Conservation (phyloP, 2,329 filamentous ascomycete genomes). For the Neonectria punicea region DNA sequence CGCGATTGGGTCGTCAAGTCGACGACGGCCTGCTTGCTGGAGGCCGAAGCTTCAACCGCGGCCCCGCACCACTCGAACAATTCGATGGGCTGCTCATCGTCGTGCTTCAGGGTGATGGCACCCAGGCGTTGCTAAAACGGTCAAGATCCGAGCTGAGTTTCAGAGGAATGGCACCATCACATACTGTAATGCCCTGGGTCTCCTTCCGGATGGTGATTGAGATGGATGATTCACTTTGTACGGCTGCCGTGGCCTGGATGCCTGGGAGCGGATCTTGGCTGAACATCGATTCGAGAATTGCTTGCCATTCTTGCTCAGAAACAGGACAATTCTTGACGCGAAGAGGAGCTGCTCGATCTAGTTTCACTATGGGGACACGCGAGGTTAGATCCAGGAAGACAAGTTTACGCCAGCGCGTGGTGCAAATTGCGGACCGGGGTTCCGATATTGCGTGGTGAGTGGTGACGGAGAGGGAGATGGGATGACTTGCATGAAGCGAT, state of each 20-base stretch:
- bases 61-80: constrained; percentile 77
- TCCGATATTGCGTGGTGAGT: constrained; percentile 26
- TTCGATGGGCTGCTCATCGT: constrained; percentile 68
- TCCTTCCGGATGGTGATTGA: constrained; percentile 73
- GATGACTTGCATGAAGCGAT: constrained; percentile 63
- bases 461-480: constrained; percentile 29
- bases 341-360: constrained; percentile 63
- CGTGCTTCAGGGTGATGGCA: constrained; percentile 65
- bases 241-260: constrained; percentile 69
- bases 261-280: constrained; percentile 61
- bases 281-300: constrained; percentile 67
- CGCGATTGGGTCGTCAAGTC: constrained; percentile 54
- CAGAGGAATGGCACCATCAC: constrained; percentile 37
- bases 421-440: constrained; percentile 33
- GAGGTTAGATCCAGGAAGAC: constrained; percentile 35
- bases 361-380: constrained; percentile 60
- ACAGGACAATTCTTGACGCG: constrained; percentile 65
- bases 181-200: constrained; percentile 74
- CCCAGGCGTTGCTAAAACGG: constrained; percentile 73
- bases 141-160: constrained; percentile 36
- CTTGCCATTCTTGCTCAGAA: constrained; percentile 73
- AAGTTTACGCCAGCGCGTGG: constrained; percentile 31
- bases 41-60: constrained; percentile 61
- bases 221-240: constrained; percentile 63
- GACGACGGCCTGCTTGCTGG: constrained; percentile 56